Conservation (phyloP, 768 basidiomycete species). For the Naganishia friedmannii region DNA sequence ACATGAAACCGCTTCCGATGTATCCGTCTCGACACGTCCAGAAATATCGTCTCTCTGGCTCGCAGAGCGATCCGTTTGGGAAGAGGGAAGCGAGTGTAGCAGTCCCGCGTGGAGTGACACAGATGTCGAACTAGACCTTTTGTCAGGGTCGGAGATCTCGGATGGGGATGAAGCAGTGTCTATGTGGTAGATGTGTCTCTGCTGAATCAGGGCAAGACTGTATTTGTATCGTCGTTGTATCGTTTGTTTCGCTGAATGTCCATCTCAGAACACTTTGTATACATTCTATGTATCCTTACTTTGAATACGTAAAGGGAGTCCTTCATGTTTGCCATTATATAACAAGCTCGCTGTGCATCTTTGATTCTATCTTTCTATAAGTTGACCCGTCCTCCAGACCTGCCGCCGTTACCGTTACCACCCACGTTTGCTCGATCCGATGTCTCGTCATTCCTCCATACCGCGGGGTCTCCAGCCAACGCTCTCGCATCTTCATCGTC, state of each 20-base stretch:
- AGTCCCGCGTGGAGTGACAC: constrained; percentile 22
- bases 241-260: neutral
- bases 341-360: neutral
- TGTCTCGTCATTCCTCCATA: constrained; percentile 39
- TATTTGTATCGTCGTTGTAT: neutral
- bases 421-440: neutral
- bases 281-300: no score
- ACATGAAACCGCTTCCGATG: neutral
- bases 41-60: constrained; percentile 24
- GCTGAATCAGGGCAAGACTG: neutral
- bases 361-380: neutral
- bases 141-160: constrained; percentile 17
- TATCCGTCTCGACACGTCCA: neutral
- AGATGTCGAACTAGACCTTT: constrained; percentile 11
- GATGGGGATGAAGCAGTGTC: constrained; percentile 1
- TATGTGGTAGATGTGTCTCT: constrained; percentile 11
- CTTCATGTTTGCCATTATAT: neutral
- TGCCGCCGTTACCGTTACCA: constrained; percentile 17
- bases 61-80: constrained; percentile 7
- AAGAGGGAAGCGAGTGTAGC: constrained; percentile 14
- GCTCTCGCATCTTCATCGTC: constrained; percentile 39
- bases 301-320: no score
- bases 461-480: constrained; percentile 44
- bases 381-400: constrained; percentile 13
- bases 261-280: no score